Base-by-base conservation (phyloP, 2,329 filamentous ascomycete species). In the Nannizzia gypsea region DNA sequence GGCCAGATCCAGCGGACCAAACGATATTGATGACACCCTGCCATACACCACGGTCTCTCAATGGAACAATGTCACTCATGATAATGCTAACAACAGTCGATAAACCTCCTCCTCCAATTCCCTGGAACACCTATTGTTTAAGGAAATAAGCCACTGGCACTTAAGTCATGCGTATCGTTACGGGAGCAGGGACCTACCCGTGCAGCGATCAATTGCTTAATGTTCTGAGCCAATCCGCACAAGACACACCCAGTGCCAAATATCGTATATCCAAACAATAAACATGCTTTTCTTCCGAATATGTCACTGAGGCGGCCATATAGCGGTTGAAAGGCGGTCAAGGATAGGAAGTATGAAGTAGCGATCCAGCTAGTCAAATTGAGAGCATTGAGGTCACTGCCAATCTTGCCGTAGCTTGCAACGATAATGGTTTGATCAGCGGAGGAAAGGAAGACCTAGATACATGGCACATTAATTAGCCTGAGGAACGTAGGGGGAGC, bases 321-420 rank as follows among this genome's bases (percentile, higher is more conserved):
- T 0, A 90, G 74, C 0, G 87, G 88, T 68, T 91, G 88, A 65
- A 87, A 89, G 22, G 84, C 85, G 2, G 87, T 88, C 57, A 89
- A 73, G 1, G 87, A 89, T 58, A 91, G 77, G 66, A 90, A 87
- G 70, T 91, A 80, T 31, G 79, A 79, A 26, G 82, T 83, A 28
- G 86, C 86, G 61, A 90, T 86, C 87, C 88, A 90, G 58, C 83
- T 86, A 3, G 87, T 89, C 64, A 82, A 82, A 68, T 87, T 89
- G 58, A 92, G 77, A 1, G 88, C 86, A 57, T 88, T 78, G 28
- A 92, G 75, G 63, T 91, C 88, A 60, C 81, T 88, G 9, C 87
- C 88, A 66, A 92, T 91, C 63, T 81, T 83, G 56, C 86, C 86
- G 70, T 90, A 90, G n/a, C 81, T 85, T n/a, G 84, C 83, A 56